Evolutionary conservation across 805 yeast species (phyloP).

Genomic region (Jamesozyma piceae): DNA sequence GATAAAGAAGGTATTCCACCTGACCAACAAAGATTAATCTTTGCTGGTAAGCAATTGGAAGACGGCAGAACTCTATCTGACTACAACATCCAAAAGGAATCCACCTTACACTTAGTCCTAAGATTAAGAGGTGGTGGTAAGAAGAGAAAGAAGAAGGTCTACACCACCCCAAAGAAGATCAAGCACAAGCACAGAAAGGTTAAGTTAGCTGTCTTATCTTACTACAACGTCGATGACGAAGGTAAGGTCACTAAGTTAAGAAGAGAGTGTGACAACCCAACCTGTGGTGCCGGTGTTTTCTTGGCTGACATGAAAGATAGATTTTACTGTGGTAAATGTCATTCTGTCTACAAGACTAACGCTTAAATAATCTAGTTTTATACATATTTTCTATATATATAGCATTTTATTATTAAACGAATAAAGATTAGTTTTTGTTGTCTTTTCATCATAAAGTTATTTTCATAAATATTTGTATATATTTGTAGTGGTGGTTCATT

Average conservation of each 20-base stretch:
- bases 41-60: constrained; percentile 96
- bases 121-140: constrained; percentile 99
- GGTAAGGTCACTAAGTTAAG: constrained; percentile 98
- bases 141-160: constrained; percentile 99
- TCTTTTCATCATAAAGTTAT: too few species aligned
- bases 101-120: constrained; percentile 89
- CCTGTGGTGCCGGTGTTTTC: constrained; percentile 98
- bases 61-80: constrained; percentile 94
- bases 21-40: constrained; percentile 93
- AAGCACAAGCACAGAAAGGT: constrained; percentile 99
- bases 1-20: constrained; percentile 98
- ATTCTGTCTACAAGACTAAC: constrained; percentile 69
- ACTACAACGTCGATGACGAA: constrained; percentile 98
- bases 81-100: constrained; percentile 97
- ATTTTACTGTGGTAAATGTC: constrained; percentile 99
- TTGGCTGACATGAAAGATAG: constrained; percentile 98
- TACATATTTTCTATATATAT: too few species aligned
- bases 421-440: too few species aligned
- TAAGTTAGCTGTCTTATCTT: constrained; percentile 97
- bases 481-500: too few species aligned
- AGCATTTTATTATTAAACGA: too few species aligned
- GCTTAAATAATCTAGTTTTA: constrained; percentile 15
- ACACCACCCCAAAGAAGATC: constrained; percentile 99
- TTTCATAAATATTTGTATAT: too few species aligned
- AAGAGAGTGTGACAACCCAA: constrained; percentile 92